Evolutionary conservation across 169 alveolate species (phyloP).

Genomic region (Babesia ovata): DNA sequence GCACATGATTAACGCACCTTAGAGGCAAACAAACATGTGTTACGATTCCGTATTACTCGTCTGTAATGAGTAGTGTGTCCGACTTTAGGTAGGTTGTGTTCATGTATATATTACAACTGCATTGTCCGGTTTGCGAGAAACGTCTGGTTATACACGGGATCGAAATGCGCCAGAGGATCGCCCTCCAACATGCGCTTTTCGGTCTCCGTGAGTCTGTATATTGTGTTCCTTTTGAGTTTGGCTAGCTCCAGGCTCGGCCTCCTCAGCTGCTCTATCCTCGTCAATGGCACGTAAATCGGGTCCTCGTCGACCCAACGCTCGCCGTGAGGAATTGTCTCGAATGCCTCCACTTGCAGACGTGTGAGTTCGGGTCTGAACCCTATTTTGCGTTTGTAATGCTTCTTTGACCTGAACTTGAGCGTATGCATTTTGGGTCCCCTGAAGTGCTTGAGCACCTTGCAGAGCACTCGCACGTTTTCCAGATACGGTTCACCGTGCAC

Average conservation of each 20-base stretch:
- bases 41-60: no score
- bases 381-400: conserved; percentile 75
- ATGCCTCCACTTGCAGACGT: conserved; percentile 69
- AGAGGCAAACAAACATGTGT: no score
- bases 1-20: no score
- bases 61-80: no score
- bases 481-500: conserved; percentile 81
- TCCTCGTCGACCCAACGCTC: conserved; percentile 46
- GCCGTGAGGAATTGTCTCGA: conserved; percentile 46
- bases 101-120: conserved; percentile 1
- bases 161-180: conserved; percentile 67
- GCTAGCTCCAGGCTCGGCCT: conserved; percentile 54
- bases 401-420: conserved; percentile 80
- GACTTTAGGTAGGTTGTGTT: no score
- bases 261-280: conserved; percentile 50
- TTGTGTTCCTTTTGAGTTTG: conserved; percentile 59
- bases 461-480: conserved; percentile 78
- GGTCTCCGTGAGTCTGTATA: conserved; percentile 47
- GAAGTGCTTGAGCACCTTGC: conserved; percentile 78
- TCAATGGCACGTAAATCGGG: conserved; percentile 51
- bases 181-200: conserved; percentile 46
- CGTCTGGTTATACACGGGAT: conserved; percentile 61
- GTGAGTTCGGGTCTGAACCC: conserved; percentile 82
- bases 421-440: conserved; percentile 81
- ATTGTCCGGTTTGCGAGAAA: conserved; percentile 17